Evolutionary conservation across 257 asterid genomes (phyloP).

Genomic region (Solanum etuberosum): DNA sequence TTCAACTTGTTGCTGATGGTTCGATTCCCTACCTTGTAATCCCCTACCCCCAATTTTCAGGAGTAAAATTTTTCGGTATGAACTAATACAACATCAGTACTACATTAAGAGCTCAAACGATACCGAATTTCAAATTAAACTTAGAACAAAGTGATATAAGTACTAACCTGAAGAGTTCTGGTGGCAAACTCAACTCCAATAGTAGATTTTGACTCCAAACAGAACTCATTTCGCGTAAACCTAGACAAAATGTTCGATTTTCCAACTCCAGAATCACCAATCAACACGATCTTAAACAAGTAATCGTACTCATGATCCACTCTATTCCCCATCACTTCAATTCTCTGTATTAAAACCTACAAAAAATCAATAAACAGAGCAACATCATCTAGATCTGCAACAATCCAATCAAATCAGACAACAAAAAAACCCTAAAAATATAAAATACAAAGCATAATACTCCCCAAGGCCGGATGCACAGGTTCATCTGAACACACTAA

Average conservation of each 20-base stretch:
- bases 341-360: background rate
- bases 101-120: background rate
- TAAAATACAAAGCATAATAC: background rate
- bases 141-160: background rate
- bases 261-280: background rate
- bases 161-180: background rate
- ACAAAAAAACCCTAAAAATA: background rate
- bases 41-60: background rate
- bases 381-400: background rate
- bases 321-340: background rate
- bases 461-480: background rate
- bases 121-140: background rate
- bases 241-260: background rate
- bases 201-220: background rate
- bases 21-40: background rate
- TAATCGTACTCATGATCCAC: constrained; percentile 1
- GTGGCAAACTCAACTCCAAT: background rate
- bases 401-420: background rate
- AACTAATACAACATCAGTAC: background rate
- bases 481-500: background rate
- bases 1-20: background rate
- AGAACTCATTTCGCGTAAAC: background rate
- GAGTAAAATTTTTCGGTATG: background rate
- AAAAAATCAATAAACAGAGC: background rate
- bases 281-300: background rate